Base-by-base conservation (phyloP, 257 asterid genomes). In the Datura wrightii region DNA sequence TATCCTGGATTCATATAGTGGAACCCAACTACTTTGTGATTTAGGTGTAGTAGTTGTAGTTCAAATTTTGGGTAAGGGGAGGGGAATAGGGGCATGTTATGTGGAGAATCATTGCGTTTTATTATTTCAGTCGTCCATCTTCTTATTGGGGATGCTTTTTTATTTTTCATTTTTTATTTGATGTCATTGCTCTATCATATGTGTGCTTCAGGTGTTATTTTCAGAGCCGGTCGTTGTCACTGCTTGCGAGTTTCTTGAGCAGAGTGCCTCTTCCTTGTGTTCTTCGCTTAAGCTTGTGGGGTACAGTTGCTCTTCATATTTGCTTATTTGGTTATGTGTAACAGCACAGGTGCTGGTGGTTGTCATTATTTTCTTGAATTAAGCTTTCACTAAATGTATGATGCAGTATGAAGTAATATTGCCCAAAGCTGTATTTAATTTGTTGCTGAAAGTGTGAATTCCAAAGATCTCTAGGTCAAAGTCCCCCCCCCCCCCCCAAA, bases 241-340 rank as follows among this genome's bases (percentile, higher is more conserved):
- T 82, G 91, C 97, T 69, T 96, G 99, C 86, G 99, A 96, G 92
- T 93, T 96, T 89, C 94, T 96, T 83, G 99, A 96, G 89, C 99
- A 94, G 88, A 93, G 91, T 86, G 95, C 97, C 65, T 81, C 98
- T 69, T 94, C 99, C 83, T 67, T 90, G 59, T 94, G 97, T 86
- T 89, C 97, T 76, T 89, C 91, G 15, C 94, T 94, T 86, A 93
- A 93, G 87, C 90, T 96, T 79, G 83, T 92, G 56, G 99, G 99
- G 99, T 96, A 91, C 85, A 90, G 84, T 67, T 85, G 62, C 85
- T 85, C 16, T 82, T 53, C 36, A 48, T 72, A 41, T 41, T 76
- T 34, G 42, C 52, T 59, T 41, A 86, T 54, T 67, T 2, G 16
- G 31, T 67, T 39, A 39, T 85, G 46, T 65, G 72, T 34, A 65